phyloP scores from a whole-genome alignment of 208 protist genomes.

The Acanthamoeba polyphaga region DNA sequence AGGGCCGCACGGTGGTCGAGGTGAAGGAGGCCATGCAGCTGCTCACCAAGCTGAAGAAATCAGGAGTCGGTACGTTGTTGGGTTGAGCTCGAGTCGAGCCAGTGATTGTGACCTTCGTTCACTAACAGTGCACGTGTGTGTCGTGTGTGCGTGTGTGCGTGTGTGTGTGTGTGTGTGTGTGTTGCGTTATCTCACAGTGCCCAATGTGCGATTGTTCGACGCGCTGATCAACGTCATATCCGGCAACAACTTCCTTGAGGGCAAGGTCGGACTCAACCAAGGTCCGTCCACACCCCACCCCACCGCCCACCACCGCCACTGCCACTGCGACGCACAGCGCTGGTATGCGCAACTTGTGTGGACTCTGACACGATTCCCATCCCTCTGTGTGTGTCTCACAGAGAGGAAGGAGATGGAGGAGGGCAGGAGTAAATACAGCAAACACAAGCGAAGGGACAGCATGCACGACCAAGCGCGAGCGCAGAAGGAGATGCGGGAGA shows the following conservation, averaged over 20 bases:
- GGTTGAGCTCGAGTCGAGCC: neutral
- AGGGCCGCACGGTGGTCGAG: constrained; percentile 27
- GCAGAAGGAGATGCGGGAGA: constrained; percentile 50
- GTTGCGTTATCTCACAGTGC: neutral
- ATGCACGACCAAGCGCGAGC: neutral
- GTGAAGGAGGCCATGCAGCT: constrained; percentile 32
- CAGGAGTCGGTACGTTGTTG: neutral
- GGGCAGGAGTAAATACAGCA: neutral
- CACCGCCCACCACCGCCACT: neutral
- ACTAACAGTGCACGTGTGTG: neutral
- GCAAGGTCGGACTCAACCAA: constrained; percentile 12
- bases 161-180: neutral
- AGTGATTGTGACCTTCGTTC: neutral
- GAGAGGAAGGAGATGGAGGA: constrained; percentile 46
- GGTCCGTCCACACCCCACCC: neutral
- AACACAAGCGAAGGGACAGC: neutral
- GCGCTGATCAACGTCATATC: constrained; percentile 44
- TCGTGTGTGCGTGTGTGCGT: neutral
- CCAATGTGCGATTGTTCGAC: constrained; percentile 33
- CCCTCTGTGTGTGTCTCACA: too few species aligned
- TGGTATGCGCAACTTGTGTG: neutral
- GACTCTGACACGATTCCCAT: neutral
- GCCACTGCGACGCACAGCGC: too few species aligned
- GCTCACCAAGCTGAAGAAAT: neutral
- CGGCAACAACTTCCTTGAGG: constrained; percentile 41